Conservation (phyloP, 2,329 filamentous ascomycete genomes). For the Thermochaetoides dissita region DNA sequence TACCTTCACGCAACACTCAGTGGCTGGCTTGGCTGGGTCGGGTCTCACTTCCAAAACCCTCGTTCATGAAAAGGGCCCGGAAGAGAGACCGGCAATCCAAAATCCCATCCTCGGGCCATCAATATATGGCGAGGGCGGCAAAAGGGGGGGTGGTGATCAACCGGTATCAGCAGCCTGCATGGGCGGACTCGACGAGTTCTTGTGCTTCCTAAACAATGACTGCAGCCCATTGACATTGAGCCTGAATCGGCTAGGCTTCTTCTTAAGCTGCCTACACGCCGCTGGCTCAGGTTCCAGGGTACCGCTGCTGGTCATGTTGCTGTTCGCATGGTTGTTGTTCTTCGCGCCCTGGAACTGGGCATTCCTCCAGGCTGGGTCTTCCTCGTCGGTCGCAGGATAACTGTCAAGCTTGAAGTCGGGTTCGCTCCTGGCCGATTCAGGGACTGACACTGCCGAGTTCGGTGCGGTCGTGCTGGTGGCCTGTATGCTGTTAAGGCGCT, state of each 20-base stretch:
- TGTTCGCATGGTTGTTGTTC: constrained; percentile 12
- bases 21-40: too few relatives aligned
- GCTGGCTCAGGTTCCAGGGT: constrained; percentile 22
- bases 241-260: constrained; percentile 49
- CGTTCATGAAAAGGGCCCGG: too few relatives aligned
- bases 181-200: constrained; percentile 24
- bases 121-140: too few relatives aligned
- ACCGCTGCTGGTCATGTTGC: constrained; percentile 26
- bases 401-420: constrained; percentile 4
- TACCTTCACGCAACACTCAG: too few relatives aligned
- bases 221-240: constrained; percentile 51
- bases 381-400: constrained; percentile 16
- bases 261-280: constrained; percentile 36
- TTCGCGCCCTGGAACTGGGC: constrained; percentile 10
- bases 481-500: constrained; percentile 32
- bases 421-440: constrained; percentile 18
- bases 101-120: too few relatives aligned
- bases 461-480: constrained; percentile 26
- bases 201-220: constrained; percentile 34
- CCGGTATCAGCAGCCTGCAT: constrained; percentile 19
- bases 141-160: too few relatives aligned
- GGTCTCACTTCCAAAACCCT: too few relatives aligned
- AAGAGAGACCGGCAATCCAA: too few relatives aligned
- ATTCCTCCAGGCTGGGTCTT: constrained; percentile 19
- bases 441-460: constrained; percentile 20